These are phyloP conservation scores for Hypoxylon sp. DNA, from an alignment of 2,329 filamentous ascomycete genomes.

Conservation along the genomic window DNA sequence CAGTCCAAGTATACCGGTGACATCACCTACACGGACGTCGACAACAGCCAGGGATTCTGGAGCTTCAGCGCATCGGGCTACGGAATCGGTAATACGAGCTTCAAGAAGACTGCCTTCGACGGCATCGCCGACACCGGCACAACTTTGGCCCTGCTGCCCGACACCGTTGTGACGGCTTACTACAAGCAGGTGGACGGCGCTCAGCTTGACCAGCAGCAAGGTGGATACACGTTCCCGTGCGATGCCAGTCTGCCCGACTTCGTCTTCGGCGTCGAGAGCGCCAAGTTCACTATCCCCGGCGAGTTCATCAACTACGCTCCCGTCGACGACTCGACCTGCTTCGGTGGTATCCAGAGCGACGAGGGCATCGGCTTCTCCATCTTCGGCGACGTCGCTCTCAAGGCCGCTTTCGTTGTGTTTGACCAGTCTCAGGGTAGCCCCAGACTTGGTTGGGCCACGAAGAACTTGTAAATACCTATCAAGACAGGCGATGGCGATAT, in stretches of 20 bases:
- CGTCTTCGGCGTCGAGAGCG: constrained; percentile 60
- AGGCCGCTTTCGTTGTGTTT: constrained; percentile 74
- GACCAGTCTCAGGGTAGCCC: constrained; percentile 57
- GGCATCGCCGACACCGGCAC: constrained; percentile 72
- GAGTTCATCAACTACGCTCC: constrained; percentile 63
- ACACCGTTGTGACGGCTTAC: constrained; percentile 62
- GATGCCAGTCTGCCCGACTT: constrained; percentile 61
- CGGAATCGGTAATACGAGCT: constrained; percentile 46
- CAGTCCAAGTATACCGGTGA: constrained; percentile 50
- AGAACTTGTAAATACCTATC: constrained; percentile 43
- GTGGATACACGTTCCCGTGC: constrained; percentile 68
- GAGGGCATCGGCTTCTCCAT: constrained; percentile 62
- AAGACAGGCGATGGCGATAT: background rate
- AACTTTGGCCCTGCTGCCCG: constrained; percentile 66
- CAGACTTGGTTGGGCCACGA: constrained; percentile 59
- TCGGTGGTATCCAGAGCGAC: constrained; percentile 71
- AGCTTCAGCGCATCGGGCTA: constrained; percentile 49
- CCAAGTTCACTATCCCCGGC: constrained; percentile 64
- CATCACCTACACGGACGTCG: constrained; percentile 52
- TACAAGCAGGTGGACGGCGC: constrained; percentile 63
- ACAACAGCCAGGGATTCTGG: constrained; percentile 54
- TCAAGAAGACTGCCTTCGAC: constrained; percentile 44
- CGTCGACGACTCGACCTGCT: constrained; percentile 65
- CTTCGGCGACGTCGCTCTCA: constrained; percentile 75
- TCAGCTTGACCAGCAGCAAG: constrained; percentile 52